Conservation (phyloP, 805 yeast species). For the Candida silvicultrix region DNA sequence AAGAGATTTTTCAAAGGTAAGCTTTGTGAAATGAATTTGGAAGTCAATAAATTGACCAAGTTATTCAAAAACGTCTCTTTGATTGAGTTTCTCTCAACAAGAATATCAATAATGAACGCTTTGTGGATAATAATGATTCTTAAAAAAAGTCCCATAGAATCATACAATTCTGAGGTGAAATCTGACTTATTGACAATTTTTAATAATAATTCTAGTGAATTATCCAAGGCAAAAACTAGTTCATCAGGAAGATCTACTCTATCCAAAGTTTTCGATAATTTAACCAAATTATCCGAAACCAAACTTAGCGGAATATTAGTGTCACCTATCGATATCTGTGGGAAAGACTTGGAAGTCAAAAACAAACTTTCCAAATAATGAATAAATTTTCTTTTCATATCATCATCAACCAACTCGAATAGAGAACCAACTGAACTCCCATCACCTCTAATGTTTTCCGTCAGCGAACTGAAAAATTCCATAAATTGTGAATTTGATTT, state of each 20-base stretch:
- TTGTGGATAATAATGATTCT: constrained; percentile 56
- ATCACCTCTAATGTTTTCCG: constrained; percentile 3
- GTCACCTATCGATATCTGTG: constrained; percentile 15
- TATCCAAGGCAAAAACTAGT: constrained; percentile 33
- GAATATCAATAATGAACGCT: constrained; percentile 38
- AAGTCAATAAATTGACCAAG: constrained; percentile 38
- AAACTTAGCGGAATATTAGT: neutral
- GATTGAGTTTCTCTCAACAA: constrained; percentile 34
- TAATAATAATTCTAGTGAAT: constrained; percentile 31
- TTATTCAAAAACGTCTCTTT: constrained; percentile 42
- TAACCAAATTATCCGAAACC: constrained; percentile 14
- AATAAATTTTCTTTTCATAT: constrained; percentile 26
- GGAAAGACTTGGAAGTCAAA: constrained; percentile 34
- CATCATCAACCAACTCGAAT: constrained; percentile 30
- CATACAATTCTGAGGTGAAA: constrained; percentile 7
- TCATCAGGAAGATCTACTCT: constrained; percentile 24
- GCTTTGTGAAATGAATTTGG: constrained; percentile 35
- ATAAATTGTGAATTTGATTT: constrained; percentile 7
- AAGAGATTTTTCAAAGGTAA: constrained; percentile 48
- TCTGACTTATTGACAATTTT: constrained; percentile 17
- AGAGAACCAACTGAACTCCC: constrained; percentile 28
- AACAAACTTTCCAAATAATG: constrained; percentile 34
- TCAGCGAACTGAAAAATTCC: constrained; percentile 6
- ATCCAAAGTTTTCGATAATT: constrained; percentile 13
- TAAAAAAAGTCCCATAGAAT: constrained; percentile 40